Conservation (phyloP, 306 rosid species). For the Elaeagnus macrophylla region DNA sequence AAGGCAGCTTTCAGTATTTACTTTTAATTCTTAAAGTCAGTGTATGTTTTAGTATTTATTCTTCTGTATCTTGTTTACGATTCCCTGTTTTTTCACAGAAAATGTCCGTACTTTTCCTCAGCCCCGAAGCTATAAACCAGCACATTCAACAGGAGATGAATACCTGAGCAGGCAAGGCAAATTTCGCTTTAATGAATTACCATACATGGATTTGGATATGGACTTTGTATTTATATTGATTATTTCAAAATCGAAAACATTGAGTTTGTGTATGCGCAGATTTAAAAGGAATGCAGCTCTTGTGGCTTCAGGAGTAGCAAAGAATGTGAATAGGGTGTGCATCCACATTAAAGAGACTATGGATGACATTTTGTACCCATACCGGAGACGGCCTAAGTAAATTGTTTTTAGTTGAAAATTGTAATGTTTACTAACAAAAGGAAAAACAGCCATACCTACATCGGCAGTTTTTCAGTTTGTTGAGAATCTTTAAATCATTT, state of each 20-base stretch:
- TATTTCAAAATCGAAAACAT: not conserved
- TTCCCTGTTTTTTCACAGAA: conserved; percentile 25
- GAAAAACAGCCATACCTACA: not conserved
- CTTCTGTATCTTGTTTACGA: conserved; percentile 1
- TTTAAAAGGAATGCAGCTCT: conserved; percentile 66
- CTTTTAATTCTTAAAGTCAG: too few species aligned
- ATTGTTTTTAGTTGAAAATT: not conserved
- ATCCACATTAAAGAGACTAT: conserved; percentile 48
- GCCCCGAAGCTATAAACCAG: conserved; percentile 43
- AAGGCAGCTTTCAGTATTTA: too few species aligned
- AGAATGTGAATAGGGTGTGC: conserved; percentile 65
- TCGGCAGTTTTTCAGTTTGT: conserved; percentile 10
- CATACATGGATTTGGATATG: not conserved
- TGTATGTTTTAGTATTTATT: too few species aligned
- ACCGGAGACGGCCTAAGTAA: conserved; percentile 65
- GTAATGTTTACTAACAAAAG: not conserved
- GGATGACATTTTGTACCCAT: conserved; percentile 61
- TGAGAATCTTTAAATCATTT: not conserved
- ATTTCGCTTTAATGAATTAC: conserved; percentile 5
- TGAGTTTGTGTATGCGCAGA: conserved; percentile 32
- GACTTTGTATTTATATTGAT: conserved; percentile 2
- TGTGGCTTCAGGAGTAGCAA: conserved; percentile 73
- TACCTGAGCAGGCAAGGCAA: conserved; percentile 64
- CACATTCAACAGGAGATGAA: conserved; percentile 44
- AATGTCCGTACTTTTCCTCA: conserved; percentile 36